Evolutionary conservation across 192 early-diverging fungal species (phyloP).

Genomic region (Gaertneriomyces sp.): DNA sequence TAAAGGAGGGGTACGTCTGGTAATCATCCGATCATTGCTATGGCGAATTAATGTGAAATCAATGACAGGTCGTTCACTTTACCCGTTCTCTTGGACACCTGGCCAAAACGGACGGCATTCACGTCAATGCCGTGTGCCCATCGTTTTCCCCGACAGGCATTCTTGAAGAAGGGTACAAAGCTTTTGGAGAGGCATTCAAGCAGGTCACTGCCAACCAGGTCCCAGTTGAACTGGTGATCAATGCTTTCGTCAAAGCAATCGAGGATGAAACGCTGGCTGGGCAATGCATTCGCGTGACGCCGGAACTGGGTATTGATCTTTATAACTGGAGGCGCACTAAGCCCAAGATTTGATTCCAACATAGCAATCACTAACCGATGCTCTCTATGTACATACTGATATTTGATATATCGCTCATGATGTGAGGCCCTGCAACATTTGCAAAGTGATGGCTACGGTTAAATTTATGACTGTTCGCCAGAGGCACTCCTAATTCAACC

Average conservation of each 20-base stretch:
- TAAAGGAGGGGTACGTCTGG: slow-evolving; percentile 61
- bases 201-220: slow-evolving; percentile 19
- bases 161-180: slow-evolving; percentile 10
- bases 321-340: slow-evolving; percentile 18
- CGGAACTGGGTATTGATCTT: slow-evolving; percentile 37
- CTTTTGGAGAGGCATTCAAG: slow-evolving; percentile 1
- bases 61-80: slow-evolving; percentile 26
- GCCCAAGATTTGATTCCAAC: slow-evolving; percentile 3
- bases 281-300: slow-evolving; percentile 33
- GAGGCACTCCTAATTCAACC: too few relatives aligned
- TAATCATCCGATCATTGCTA: slow-evolving; percentile 22
- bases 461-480: too few relatives aligned
- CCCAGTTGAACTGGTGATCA: slow-evolving; percentile 40
- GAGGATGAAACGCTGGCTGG: slow-evolving; percentile 43
- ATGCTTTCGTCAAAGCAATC: slow-evolving; percentile 44
- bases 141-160: slow-evolving; percentile 29
- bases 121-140: slow-evolving; percentile 35
- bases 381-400: too few relatives aligned
- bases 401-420: too few relatives aligned
- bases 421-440: too few relatives aligned
- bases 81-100: slow-evolving; percentile 18
- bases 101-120: slow-evolving; percentile 31
- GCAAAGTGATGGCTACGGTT: too few relatives aligned
- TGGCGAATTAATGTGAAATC: background rate
- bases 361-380: too few relatives aligned